A percentile compares a stretch with the other conserved stretches of the same genome.
Conservation (phyloP, 1,284 basidiomycete genomes). For the Amylostereum areolatum region DNA sequence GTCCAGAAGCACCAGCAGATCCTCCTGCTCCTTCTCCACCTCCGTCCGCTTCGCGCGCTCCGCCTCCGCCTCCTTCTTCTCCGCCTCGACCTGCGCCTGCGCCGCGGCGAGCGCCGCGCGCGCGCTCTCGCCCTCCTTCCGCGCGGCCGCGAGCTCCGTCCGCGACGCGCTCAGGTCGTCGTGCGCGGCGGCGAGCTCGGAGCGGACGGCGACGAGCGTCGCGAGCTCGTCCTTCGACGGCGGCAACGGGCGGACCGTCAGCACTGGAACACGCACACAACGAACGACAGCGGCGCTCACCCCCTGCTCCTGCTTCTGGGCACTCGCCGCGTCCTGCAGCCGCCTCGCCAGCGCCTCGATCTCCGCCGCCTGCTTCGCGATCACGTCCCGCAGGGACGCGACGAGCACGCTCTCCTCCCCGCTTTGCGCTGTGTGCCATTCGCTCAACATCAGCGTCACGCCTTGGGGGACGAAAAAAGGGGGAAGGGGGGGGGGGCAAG, state of each 20-base stretch:
- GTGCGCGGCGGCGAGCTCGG: conserved; percentile 6
- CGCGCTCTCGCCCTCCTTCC: conserved; percentile 11
- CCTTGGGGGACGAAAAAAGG: too few relatives aligned
- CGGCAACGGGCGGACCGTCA: too few relatives aligned
- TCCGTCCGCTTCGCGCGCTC: conserved; percentile 68
- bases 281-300: too few relatives aligned
- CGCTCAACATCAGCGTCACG: too few relatives aligned
- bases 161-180: too few relatives aligned
- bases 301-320: too few relatives aligned
- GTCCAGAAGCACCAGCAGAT: conserved; percentile 89
- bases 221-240: too few relatives aligned
- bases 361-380: conserved; percentile 75
- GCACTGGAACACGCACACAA: too few relatives aligned
- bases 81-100: conserved; percentile 34
- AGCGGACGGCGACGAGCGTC: too few relatives aligned
- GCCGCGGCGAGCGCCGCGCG: conserved; percentile 29
- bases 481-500: not conserved
- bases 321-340: conserved; percentile 31
- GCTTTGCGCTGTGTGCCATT: conserved; percentile 48
- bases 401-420: conserved; percentile 78
- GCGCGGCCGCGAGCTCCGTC: too few relatives aligned
- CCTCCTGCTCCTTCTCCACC: conserved; percentile 92
- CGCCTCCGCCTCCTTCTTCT: conserved; percentile 45
- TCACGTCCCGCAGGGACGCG: conserved; percentile 72
- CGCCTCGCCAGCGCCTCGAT: conserved; percentile 57